phyloP scores from a whole-genome alignment of 1,284 basidiomycete genomes.

The Tremellales sp. region DNA sequence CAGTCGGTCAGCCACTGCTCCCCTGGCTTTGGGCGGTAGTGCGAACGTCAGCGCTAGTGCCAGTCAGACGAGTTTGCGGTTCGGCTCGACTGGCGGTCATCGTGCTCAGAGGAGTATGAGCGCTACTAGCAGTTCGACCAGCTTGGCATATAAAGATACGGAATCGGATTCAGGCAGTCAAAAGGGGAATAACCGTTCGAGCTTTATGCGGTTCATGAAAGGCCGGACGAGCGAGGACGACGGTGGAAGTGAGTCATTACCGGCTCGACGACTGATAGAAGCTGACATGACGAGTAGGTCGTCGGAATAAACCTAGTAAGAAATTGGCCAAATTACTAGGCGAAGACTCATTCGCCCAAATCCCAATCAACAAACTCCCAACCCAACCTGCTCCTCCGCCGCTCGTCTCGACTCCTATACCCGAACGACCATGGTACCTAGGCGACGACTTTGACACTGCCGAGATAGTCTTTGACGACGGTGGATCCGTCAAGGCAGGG shows the following conservation, averaged over 20 bases:
- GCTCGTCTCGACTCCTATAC: constrained; percentile 13
- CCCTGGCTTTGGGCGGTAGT: too few species aligned
- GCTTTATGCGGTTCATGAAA: constrained; percentile 37
- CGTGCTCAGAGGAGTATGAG: constrained; percentile 11
- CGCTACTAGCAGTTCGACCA: constrained; percentile 36
- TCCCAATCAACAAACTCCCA: constrained; percentile 48
- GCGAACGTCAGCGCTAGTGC: too few species aligned
- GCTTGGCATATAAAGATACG: constrained; percentile 30
- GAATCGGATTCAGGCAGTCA: constrained; percentile 26
- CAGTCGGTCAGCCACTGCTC: too few species aligned
- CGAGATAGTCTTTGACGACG: constrained; percentile 79
- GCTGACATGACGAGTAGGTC: not conserved
- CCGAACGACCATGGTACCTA: constrained; percentile 76
- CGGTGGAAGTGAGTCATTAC: constrained; percentile 12
- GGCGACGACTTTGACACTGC: constrained; percentile 70
- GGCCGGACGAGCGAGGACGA: constrained; percentile 32
- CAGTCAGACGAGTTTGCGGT: constrained; percentile 6
- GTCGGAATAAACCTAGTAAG: constrained; percentile 32
- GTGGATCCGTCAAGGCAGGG: constrained; percentile 78
- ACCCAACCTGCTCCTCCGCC: constrained; percentile 55
- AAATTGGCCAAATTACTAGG: constrained; percentile 75
- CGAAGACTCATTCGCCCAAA: constrained; percentile 52
- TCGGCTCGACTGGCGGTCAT: too few species aligned
- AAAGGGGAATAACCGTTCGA: constrained; percentile 32
- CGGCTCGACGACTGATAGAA: not conserved